Base-by-base conservation (phyloP, 148 eudicot genomes). In the Linanthus parryae region DNA sequence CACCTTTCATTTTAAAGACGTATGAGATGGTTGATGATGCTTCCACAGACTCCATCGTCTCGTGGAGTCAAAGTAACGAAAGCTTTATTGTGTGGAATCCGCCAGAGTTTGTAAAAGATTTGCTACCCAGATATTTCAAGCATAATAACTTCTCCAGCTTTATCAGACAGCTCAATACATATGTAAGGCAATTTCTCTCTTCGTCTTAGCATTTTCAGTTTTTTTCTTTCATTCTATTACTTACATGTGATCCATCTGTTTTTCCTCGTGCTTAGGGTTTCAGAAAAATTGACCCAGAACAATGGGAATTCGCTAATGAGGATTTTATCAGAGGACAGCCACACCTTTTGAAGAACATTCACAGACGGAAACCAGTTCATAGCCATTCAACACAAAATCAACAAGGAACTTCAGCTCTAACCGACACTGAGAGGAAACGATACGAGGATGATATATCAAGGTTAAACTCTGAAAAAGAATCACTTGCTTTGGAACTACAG, bases 281-380 rank as follows among this genome's bases (percentile, higher is more conserved):
- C 56, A 57, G 78, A 30, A 77, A 72, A 61, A 18, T 59, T 48
- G 82, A 77, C 56, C 78, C 82, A 18, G 78, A 72, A 20, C 82
- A 73, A 21, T 77, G 82, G 82, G 82, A 76, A 47, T 76, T 76
- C 58, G 72, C 72, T 9, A 76, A 76, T 34, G 82, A 76, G 13
- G 82, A 77, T 41, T 77, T 77, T 28, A 56, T 77, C 12, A 59
- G 74, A 58, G 82, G 78, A 30, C 74, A 73, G 13, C 45, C 44
- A 29, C 78, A 72, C 59, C 78, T 77, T 48, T 22, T 72, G 16
- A 69, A 66, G 48, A 69, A 69, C 27, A 77, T 77, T 44, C 67
- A 66, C 54, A 50, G 82, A 34, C 63, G 82, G 10, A 77, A 77
- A 55, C 82, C 97, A 8, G 84, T 88, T 62, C 97, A 88, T 46